phyloP scores from a whole-genome alignment of 164 flowering plant genomes.

The Brasenia schreberi region DNA sequence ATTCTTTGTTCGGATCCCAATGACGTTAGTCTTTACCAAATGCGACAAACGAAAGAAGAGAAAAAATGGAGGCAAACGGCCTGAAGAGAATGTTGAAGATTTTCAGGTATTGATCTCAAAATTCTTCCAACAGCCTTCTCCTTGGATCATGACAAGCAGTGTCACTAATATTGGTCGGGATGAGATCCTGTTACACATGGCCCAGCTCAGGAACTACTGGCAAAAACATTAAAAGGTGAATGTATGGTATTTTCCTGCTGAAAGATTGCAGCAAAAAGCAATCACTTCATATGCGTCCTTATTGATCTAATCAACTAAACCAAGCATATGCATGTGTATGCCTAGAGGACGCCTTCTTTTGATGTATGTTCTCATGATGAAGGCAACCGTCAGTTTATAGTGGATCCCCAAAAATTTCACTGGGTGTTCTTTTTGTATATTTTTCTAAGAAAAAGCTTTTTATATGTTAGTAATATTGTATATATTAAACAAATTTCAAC shows the following conservation, averaged over 20 bases:
- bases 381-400: too few relatives aligned
- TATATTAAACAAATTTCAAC: too few relatives aligned
- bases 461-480: too few relatives aligned
- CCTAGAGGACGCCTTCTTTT: too few relatives aligned
- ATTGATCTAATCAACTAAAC: too few relatives aligned
- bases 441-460: too few relatives aligned
- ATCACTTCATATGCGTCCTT: too few relatives aligned
- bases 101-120: constrained; percentile 60
- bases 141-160: constrained; percentile 98
- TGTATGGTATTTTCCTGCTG: not conserved
- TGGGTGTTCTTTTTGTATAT: too few relatives aligned
- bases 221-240: constrained; percentile 47
- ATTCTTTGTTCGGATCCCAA: constrained; percentile 53
- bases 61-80: constrained; percentile 70
- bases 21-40: constrained; percentile 90
- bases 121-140: constrained; percentile 64
- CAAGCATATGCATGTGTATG: too few relatives aligned
- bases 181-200: constrained; percentile 84
- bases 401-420: too few relatives aligned
- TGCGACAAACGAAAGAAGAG: constrained; percentile 95
- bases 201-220: constrained; percentile 96
- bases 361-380: too few relatives aligned
- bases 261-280: too few relatives aligned
- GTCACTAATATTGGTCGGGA: constrained; percentile 87
- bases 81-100: constrained; percentile 78